A percentile compares a stretch with the other conserved stretches of the same genome.
Evolutionary conservation across 495 filamentous ascomycete genomes (phyloP).

Genomic region (Daldinia loculata): DNA sequence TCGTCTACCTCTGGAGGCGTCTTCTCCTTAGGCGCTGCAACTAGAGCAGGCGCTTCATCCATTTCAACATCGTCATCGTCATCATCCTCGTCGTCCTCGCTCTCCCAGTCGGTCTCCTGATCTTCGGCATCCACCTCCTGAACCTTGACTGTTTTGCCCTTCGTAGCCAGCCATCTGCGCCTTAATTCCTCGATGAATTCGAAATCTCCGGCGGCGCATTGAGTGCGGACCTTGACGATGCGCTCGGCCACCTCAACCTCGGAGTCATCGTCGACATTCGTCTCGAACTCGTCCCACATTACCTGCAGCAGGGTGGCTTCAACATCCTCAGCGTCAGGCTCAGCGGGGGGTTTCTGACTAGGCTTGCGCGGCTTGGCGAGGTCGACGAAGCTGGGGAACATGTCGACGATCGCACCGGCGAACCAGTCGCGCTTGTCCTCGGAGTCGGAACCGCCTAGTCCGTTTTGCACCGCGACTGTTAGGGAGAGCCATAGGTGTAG

Average conservation of each 20-base stretch:
- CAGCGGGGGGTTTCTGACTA: conserved; percentile 48
- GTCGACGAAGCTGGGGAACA: conserved; percentile 64
- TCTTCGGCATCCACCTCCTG: conserved; percentile 67
- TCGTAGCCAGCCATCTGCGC: conserved; percentile 67
- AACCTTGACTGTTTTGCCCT: conserved; percentile 64
- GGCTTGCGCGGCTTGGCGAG: conserved; percentile 54
- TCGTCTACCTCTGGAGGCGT: conserved; percentile 83
- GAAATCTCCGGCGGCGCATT: conserved; percentile 72
- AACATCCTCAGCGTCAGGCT: conserved; percentile 82
- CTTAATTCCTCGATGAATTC: conserved; percentile 72
- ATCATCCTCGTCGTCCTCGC: conserved; percentile 61
- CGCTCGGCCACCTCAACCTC: conserved; percentile 75
- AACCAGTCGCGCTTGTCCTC: conserved; percentile 95
- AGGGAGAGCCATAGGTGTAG: conserved; percentile 88
- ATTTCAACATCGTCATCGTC: conserved; percentile 76
- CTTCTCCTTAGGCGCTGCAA: conserved; percentile 68
- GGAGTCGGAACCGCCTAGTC: conserved; percentile 88
- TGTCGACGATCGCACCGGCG: conserved; percentile 84
- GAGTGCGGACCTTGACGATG: conserved; percentile 71
- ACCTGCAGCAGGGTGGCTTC: conserved; percentile 85
- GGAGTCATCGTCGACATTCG: conserved; percentile 87
- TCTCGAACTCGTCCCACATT: conserved; percentile 95
- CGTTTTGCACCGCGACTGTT: conserved; percentile 82
- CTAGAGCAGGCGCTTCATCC: conserved; percentile 72
- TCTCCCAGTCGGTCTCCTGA: conserved; percentile 66